phyloP scores from a whole-genome alignment of 805 yeast genomes.

The Candida hispaniensis region DNA sequence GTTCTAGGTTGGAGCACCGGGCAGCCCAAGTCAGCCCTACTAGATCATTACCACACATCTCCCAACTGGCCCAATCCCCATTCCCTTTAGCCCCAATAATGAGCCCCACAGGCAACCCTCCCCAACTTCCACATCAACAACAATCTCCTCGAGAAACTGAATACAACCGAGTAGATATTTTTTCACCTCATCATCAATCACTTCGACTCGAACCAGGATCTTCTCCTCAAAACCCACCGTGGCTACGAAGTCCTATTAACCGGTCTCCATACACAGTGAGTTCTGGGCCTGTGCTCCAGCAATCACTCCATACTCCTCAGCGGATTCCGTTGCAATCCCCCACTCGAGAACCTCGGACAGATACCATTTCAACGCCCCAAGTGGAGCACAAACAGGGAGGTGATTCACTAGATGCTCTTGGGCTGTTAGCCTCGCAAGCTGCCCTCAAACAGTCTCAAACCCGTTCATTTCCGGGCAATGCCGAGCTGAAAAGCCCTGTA shows the following conservation, averaged over 20 bases:
- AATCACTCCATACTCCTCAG: no score
- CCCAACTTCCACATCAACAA: slow-evolving; percentile 14
- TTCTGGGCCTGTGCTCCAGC: no score
- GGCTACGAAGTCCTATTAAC: no score
- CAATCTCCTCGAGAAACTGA: slow-evolving; percentile 1
- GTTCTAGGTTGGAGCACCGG: slow-evolving; percentile 17
- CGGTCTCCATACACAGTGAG: no score
- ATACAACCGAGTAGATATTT: no score
- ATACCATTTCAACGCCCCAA: slow-evolving; percentile 16
- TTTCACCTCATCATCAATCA: no score
- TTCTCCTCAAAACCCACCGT: no score
- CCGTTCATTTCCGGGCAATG: slow-evolving; percentile 19
- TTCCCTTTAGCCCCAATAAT: slow-evolving; percentile 11
- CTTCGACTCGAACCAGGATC: no score
- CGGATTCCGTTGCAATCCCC: not conserved
- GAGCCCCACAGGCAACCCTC: slow-evolving; percentile 5
- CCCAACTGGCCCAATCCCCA: slow-evolving; percentile 20
- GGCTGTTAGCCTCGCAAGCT: slow-evolving; percentile 45
- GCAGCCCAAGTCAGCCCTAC: slow-evolving; percentile 13
- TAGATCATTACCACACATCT: slow-evolving; percentile 18
- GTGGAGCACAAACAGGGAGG: slow-evolving; percentile 14
- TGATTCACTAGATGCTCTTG: slow-evolving; percentile 40
- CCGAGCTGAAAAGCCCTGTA: slow-evolving; percentile 23
- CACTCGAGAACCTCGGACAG: slow-evolving; percentile 8
- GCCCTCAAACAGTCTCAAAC: slow-evolving; percentile 30